Evolutionary conservation across 2,329 filamentous ascomycete species (phyloP).

Genomic region (Aureobasidium melanogenum): DNA sequence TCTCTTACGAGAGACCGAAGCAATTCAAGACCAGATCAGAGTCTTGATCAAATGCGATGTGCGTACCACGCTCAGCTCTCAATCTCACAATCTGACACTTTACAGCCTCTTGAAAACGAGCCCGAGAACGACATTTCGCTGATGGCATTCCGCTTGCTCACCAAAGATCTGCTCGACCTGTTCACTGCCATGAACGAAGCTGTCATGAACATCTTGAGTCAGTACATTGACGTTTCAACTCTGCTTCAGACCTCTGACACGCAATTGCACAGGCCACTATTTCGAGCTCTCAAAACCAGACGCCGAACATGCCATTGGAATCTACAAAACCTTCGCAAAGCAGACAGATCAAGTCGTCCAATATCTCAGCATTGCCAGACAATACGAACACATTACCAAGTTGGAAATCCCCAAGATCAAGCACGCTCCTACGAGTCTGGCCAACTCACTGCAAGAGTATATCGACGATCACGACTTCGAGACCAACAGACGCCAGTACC

Average conservation of each 20-base stretch:
- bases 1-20: constrained; percentile 80
- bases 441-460: constrained; percentile 86
- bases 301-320: constrained; percentile 80
- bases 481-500: constrained; percentile 80
- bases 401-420: constrained; percentile 95
- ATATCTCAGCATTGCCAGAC: constrained; percentile 76
- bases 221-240: constrained; percentile 22
- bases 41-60: constrained; percentile 86
- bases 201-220: constrained; percentile 92
- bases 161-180: constrained; percentile 77
- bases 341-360: constrained; percentile 90
- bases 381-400: constrained; percentile 85
- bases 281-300: constrained; percentile 97
- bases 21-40: constrained; percentile 77
- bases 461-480: constrained; percentile 93
- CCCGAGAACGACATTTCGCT: constrained; percentile 94
- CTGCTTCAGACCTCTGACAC: constrained; percentile 13
- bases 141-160: constrained; percentile 84
- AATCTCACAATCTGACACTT: not conserved
- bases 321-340: constrained; percentile 85
- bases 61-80: constrained; percentile 29
- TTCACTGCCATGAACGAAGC: constrained; percentile 96
- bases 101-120: constrained; percentile 73
- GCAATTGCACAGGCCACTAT: constrained; percentile 64
- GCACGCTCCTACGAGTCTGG: constrained; percentile 87